Base-by-base conservation (phyloP, 371 early-diverging fungal species). In the Mortierella sp. region DNA sequence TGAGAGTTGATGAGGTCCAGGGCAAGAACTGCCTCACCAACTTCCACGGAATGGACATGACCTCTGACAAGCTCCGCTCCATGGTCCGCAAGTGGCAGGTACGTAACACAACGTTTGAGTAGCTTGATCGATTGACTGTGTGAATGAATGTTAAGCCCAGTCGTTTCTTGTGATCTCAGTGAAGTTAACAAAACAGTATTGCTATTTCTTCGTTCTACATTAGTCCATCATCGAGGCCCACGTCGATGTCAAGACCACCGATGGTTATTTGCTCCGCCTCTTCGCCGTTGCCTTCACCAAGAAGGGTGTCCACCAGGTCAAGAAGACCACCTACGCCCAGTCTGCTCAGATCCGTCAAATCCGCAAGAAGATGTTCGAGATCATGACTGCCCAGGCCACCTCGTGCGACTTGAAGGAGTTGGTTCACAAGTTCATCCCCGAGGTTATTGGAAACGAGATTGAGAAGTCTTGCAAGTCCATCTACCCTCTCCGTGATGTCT, bases 31-130 rank as follows among this genome's bases (percentile, higher is more conserved):
- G 97, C 92, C 93, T 99, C 67, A 98, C 99, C 93, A 96, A 97
- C 93, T 99, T 99, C 94, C 94, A 99, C 95, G 96, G 99, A 80
- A 99, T 99, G 99, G 96, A 97, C 89, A 94, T 99, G 90, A 98
- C 99, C 85, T 94, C 98, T 71, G 99, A 99, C 92, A 99, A 99
- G 94, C 93, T 99, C 88, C 95, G 99, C 84, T 98, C 98, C 85
- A 93, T 99, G 89, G 97, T 99, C 89, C 98, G 97, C 95, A 99
- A 99, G 94, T 99, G 99, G 99, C 99, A 99, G 88, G 90, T 91
- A 72, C 5, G 86, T 39, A 39, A 39, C 39, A 39, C 39, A 39
- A 39, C 39, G n/a, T 39, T 6, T 10, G 10, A 39, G 70, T 54
- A 47, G 18, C 37, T 2, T 5, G 24, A 5, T 5, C 30, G 8